Percentiles rank a stretch among this genome's conserved stretches.
phyloP scores from a whole-genome alignment of 2,329 filamentous ascomycete genomes.

The Colletotrichum cereale region DNA sequence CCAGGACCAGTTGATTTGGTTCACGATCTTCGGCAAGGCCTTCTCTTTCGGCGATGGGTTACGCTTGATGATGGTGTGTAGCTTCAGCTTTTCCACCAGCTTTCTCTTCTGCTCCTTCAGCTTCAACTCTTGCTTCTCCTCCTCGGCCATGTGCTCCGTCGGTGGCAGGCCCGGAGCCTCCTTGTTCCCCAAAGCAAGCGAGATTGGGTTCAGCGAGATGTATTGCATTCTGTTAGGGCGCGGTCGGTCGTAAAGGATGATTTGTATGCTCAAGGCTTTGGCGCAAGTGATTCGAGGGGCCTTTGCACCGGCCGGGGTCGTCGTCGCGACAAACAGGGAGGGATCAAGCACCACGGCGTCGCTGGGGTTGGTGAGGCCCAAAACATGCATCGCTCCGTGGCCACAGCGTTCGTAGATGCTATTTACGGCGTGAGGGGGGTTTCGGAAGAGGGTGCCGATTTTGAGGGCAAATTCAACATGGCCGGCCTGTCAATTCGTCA shows the following conservation, averaged over 20 bases:
- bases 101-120: slow-evolving; percentile 71
- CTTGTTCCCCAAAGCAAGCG: slow-evolving; percentile 86
- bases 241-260: slow-evolving; percentile 90
- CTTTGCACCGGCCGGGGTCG: slow-evolving; percentile 62
- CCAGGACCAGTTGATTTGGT: slow-evolving; percentile 96
- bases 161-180: slow-evolving; percentile 49
- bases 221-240: slow-evolving; percentile 94
- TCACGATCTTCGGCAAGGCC: slow-evolving; percentile 83
- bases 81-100: slow-evolving; percentile 86
- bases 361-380: slow-evolving; percentile 82
- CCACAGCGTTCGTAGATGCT: slow-evolving; percentile 90
- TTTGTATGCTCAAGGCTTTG: slow-evolving; percentile 80
- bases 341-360: slow-evolving; percentile 70
- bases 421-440: slow-evolving; percentile 81
- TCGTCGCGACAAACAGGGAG: slow-evolving; percentile 75
- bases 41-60: slow-evolving; percentile 84
- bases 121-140: slow-evolving; percentile 73
- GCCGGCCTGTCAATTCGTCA: slow-evolving; percentile 66
- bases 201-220: slow-evolving; percentile 90
- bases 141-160: slow-evolving; percentile 73
- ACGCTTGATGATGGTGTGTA: slow-evolving; percentile 86
- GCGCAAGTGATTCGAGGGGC: slow-evolving; percentile 82
- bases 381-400: slow-evolving; percentile 83
- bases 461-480: slow-evolving; percentile 91
- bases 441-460: slow-evolving; percentile 84